Conservation (phyloP, 2,329 filamentous ascomycete species). For the Ophiostoma sp. region DNA sequence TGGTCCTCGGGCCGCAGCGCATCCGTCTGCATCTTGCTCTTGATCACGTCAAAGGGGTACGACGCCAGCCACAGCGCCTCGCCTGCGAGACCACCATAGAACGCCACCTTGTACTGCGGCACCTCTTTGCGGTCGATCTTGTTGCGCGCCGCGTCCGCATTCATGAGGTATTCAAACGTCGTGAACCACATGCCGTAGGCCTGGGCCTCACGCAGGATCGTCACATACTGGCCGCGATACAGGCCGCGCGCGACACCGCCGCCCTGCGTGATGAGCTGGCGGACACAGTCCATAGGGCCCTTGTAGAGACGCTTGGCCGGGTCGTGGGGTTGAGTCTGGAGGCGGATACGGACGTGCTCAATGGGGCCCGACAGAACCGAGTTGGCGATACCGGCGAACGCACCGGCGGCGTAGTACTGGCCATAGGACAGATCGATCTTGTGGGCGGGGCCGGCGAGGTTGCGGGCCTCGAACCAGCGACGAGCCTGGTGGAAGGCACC, state of each 20-base stretch:
- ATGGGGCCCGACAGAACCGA: slow-evolving; percentile 85
- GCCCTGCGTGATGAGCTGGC: slow-evolving; percentile 69
- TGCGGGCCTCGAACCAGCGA: slow-evolving; percentile 77
- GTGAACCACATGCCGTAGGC: slow-evolving; percentile 97
- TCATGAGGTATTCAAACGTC: slow-evolving; percentile 95
- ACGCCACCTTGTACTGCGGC: slow-evolving; percentile 79
- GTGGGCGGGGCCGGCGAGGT: slow-evolving; percentile 57
- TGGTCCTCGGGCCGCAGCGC: slow-evolving; percentile 69
- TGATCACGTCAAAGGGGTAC: slow-evolving; percentile 95
- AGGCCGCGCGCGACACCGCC: slow-evolving; percentile 71
- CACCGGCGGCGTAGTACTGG: slow-evolving; percentile 88
- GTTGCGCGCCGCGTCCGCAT: slow-evolving; percentile 79
- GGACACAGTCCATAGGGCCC: slow-evolving; percentile 87
- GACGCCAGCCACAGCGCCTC: slow-evolving; percentile 91
- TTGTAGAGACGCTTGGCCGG: slow-evolving; percentile 68
- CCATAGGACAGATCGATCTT: slow-evolving; percentile 65
- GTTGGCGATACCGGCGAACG: slow-evolving; percentile 91
- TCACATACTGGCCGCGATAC: slow-evolving; percentile 86
- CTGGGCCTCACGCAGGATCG: slow-evolving; percentile 82
- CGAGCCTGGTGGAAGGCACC: slow-evolving; percentile 93
- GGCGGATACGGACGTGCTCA: slow-evolving; percentile 92
- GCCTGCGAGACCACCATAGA: slow-evolving; percentile 90
- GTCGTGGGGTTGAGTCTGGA: slow-evolving; percentile 95
- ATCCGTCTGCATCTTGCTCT: slow-evolving; percentile 99
- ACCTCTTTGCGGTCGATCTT: slow-evolving; percentile 73